Percentiles rank a stretch among this genome's conserved stretches.
Conservation (phyloP, 257 asterid species). For the Przewalskia tangutica region DNA sequence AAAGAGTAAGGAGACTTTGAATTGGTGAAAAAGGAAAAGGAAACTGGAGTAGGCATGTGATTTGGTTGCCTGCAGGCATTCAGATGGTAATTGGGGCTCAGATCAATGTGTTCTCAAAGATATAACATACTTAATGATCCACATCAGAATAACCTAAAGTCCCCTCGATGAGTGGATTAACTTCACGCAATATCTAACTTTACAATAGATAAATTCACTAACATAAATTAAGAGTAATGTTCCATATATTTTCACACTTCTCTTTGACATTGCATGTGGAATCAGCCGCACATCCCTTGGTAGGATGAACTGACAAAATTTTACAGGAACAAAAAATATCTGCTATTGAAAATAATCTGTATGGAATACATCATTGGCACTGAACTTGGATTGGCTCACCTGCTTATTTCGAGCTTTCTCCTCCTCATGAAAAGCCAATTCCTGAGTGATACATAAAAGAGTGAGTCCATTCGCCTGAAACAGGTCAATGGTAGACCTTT, state of each 20-base stretch:
- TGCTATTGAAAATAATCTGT: background rate
- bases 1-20: slow-evolving; percentile 10
- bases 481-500: background rate
- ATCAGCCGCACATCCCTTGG: background rate
- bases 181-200: background rate
- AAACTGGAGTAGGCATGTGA: background rate
- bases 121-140: background rate
- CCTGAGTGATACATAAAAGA: slow-evolving; percentile 31
- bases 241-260: background rate
- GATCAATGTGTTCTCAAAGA: background rate
- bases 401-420: slow-evolving; percentile 89
- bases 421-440: slow-evolving; percentile 89
- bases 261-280: background rate
- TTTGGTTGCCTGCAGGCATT: background rate
- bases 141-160: background rate
- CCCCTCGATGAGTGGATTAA: background rate
- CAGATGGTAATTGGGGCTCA: background rate
- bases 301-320: background rate
- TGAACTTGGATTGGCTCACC: slow-evolving; percentile 27
- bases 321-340: background rate
- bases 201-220: background rate
- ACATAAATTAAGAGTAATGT: background rate
- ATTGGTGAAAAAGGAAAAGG: slow-evolving; percentile 2
- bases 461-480: background rate
- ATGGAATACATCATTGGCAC: background rate